Evolutionary conservation across 2,329 filamentous ascomycete species (phyloP), one percentile per base, ranked within the genome.

Genomic region (Claviceps sp.): DNA sequence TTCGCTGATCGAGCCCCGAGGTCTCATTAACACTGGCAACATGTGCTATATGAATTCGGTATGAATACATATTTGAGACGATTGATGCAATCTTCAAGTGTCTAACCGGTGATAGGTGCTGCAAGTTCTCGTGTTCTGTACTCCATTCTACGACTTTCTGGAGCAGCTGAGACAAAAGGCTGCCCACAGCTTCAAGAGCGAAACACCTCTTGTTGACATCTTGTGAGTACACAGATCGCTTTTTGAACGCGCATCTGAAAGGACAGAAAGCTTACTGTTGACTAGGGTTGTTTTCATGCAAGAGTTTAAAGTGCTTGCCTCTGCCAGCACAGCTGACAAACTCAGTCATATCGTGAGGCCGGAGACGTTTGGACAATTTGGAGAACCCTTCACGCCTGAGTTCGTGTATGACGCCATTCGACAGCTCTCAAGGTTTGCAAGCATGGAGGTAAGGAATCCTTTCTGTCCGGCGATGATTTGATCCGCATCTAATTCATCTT

Each of bases 21-120:
- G 93, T 47, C 78, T 98, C 62, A 86, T 95, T 59, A 98, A 98
- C 69, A 94, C 91, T 42, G 93, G 93, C 48, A 97, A 98, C 65
- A 94, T 97, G 87, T 98, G 93, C 70, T 98, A 98, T 71, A 97
- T 98, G 93, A 98, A 97, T 73, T 96, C 93, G 56, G 91, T 95
- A 76, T 71, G 87, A 72, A n/a, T 44, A 34, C 16, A n/a, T 11
- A 49, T 17, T 23, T 36, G 17, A 46, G 42, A 22, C 4, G 14
- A n/a, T 5, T 45, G 14, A 4, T 26, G 16, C 13, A 16, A 16
- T 47, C 8, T 37, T 17, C 29, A 37, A 16, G 6, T 9, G 51
- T 58, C 68, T 76, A 62, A 77, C 59, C 34, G 39, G 7, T 7
- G 43, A 7, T 58, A 95, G 89, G 84, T 97, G 66, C 78, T 98